These are phyloP conservation scores for Camellia sinensis DNA, from an alignment of 148 eudicot species.

Conservation along the genomic window DNA sequence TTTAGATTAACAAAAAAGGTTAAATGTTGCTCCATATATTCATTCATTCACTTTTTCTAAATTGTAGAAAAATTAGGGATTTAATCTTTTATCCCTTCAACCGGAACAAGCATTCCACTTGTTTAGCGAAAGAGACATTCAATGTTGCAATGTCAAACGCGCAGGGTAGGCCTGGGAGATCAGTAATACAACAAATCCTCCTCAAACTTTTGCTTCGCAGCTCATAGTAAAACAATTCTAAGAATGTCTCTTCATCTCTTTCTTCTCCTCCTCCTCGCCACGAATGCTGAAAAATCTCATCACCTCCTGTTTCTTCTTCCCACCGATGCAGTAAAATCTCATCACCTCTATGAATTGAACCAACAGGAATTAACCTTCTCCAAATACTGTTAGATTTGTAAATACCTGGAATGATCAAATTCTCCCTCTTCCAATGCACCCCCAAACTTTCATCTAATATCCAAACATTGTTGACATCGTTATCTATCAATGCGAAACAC, in stretches of 20 bases:
- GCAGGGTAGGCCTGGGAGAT: no score
- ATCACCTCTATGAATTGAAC: no score
- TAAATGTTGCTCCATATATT: no score
- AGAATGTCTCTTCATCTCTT: no score
- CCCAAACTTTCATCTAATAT: neutral
- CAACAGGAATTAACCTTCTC: no score
- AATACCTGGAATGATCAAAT: neutral
- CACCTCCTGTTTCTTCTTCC: no score
- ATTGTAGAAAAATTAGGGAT: no score
- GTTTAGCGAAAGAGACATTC: neutral
- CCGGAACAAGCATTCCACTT: neutral
- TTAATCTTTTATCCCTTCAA: slow-evolving; percentile 16
- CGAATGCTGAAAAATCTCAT: neutral
- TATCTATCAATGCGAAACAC: neutral
- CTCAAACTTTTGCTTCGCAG: neutral
- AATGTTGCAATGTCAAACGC: neutral
- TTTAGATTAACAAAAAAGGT: no score
- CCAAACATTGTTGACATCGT: neutral
- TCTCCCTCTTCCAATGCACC: neutral
- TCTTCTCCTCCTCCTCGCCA: neutral
- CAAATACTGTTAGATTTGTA: neutral
- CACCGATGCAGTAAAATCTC: no score
- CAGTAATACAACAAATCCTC: neutral
- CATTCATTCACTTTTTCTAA: no score
- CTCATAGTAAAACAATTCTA: no score